Evolutionary conservation across 129 eudicot species (phyloP).

Genomic region (Flaveria sonorensis): DNA sequence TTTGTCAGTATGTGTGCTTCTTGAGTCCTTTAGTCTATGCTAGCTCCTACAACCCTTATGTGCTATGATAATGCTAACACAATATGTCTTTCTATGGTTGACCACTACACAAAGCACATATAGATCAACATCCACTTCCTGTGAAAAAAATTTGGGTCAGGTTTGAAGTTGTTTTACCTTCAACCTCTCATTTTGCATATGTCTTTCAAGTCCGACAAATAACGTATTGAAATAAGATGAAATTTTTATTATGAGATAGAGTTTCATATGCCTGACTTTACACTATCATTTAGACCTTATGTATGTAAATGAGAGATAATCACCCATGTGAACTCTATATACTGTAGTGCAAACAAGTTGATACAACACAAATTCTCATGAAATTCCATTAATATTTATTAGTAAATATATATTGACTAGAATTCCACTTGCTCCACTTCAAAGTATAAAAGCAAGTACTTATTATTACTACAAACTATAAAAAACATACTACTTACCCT

Average conservation of each 20-base stretch:
- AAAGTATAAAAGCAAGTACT: constrained; percentile 24
- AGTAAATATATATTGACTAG: not conserved
- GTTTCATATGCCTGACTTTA: not conserved
- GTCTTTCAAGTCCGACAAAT: too few species aligned
- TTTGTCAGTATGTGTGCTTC: too few species aligned
- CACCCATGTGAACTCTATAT: too few species aligned
- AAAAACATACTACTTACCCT: constrained; percentile 26
- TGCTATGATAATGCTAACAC: too few species aligned
- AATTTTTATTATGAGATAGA: too few species aligned
- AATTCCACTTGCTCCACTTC: constrained; percentile 25
- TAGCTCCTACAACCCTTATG: too few species aligned
- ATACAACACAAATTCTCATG: not conserved
- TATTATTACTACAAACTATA: constrained; percentile 1
- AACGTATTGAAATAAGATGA: not conserved
- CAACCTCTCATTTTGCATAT: not conserved
- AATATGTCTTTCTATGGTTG: too few species aligned
- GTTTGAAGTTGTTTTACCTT: not conserved
- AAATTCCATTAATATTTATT: not conserved
- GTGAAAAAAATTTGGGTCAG: not conserved
- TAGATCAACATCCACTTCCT: not conserved
- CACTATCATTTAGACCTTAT: not conserved
- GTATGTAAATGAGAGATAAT: not conserved
- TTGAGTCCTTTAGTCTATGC: too few species aligned
- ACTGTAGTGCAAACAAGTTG: too few species aligned
- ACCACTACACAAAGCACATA: not conserved